Base-by-base conservation (phyloP, 345 rosid species). In the Rubroshorea leprosula region DNA sequence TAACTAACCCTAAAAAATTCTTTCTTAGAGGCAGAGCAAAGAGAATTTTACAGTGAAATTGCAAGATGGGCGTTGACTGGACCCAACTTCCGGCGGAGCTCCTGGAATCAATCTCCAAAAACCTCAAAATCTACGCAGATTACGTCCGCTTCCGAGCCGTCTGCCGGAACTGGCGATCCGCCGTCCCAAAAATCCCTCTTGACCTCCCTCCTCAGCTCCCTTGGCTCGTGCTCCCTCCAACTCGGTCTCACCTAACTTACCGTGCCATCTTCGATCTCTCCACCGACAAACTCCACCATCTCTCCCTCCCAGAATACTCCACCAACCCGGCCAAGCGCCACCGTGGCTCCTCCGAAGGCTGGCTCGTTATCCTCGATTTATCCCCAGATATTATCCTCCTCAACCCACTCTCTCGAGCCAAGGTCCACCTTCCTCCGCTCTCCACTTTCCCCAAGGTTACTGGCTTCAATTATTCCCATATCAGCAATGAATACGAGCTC, bases 341-440 rank as follows among this genome's bases (percentile, higher is more conserved):
- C 54, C 72, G 83, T 57, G 81, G 84, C 45, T 84, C 90, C 29
- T 84, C 84, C 59, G 72, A 76, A 57, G 86, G 86, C 58, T 84
- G 87, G 84, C 69, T 81, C 51, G 39, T 66, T 1, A 46, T 79
- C 60, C 76, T 81, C 60, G 84, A 79, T 47, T 81, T 78, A 24
- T 47, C 76, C 22, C 90, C 83, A 0, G 1, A 49, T 5, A 11
- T 84, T 44, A 52, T 63, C 55, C 80, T 77, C 60, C 46, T 77
- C 5, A 84, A 81, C 54, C 87, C 87, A 1, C 58, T 84, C 51
- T 60, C 85, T 18, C 55, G 76, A 5, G 63, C 72, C 64, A 73
- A 73, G 49, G 11, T 69, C 55, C n/a, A 31, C 29, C 71, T 84
- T 25, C 90, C 86, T 23, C 78, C 76, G 9, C 48, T 84, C 13